phyloP scores from a whole-genome alignment of 139 green algal genomes.

The Zygnema cylindricum region DNA sequence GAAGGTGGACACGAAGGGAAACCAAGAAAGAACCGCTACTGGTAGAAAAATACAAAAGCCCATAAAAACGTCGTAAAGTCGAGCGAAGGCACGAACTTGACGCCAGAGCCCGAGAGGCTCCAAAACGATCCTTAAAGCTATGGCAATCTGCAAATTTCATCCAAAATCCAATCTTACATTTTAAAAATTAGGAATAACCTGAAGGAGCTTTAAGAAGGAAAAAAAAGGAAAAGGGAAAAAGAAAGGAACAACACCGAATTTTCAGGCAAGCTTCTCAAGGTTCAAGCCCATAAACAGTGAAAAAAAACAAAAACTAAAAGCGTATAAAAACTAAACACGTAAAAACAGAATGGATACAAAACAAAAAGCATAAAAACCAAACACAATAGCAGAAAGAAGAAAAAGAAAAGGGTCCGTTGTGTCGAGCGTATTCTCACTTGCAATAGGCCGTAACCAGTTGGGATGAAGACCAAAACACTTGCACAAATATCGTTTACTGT shows the following conservation, averaged over 20 bases:
- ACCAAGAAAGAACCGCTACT: slow-evolving; percentile 59
- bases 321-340: neutral
- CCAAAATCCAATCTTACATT: neutral
- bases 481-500: slow-evolving; percentile 26
- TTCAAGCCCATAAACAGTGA: no score
- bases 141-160: slow-evolving; percentile 54
- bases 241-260: neutral
- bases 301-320: neutral
- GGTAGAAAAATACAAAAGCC: slow-evolving; percentile 45
- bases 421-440: no score
- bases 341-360: neutral
- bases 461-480: slow-evolving; percentile 38
- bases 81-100: slow-evolving; percentile 26
- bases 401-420: neutral
- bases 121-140: slow-evolving; percentile 37
- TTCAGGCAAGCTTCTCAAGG: no score
- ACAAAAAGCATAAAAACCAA: neutral
- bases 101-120: slow-evolving; percentile 37
- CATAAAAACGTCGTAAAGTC: slow-evolving; percentile 47
- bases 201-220: no score
- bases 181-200: slow-evolving; percentile 2
- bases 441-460: slow-evolving; percentile 39
- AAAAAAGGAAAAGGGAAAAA: no score
- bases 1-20: slow-evolving; percentile 58
- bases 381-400: neutral